Evolutionary conservation across 345 rosid genomes (phyloP), one percentile per base, ranked within the genome.

Genomic region (Noccaea bulbosa): DNA sequence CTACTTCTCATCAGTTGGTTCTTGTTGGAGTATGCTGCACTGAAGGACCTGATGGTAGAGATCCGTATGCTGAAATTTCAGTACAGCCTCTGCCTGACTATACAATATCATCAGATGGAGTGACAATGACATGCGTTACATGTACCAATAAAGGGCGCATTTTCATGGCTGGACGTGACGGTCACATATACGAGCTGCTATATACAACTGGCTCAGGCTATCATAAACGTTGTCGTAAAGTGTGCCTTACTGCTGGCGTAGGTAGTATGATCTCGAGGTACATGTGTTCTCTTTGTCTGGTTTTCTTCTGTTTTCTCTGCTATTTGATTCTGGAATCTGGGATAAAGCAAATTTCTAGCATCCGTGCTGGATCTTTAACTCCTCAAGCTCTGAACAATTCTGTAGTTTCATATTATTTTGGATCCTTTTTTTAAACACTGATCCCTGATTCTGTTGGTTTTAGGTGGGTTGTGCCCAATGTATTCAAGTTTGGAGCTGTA

Each of bases 381-480:
- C 50, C 1, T 53, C 62, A 5, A 37, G 38, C 27, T 57, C 27
- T 6, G 17, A 56, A 58, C 14, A 6, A 17, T 2, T 48, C 52
- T 5, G 4, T 45, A 48, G 10, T 11, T 46, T 16, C 67, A 49
- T 11, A 24, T 67, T 58, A 38, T 58, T 63, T 76, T 17, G 43
- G 41, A 14, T 61, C 5, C 56, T 11, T 51, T 22, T 52, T 52
- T 47, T 6, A 11, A 20, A 24, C 56, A 49, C 40, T 55, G 27
- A 15, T 39, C 8, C 45, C 2, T 61, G 44, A 38, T 65, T 65
- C 38, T 76, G 45, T 59, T 56, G 67, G 44, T 80, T 80, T 38
- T 85, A 94, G 99, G 88, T 94, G 99, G 99, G 88, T 94, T 54
- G 82, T 94, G 30, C 99, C 99, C 46, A 89, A 88, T 78, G 81